phyloP scores from a whole-genome alignment of 352 stramenopile species.

The Globisporangium sylvaticum region DNA sequence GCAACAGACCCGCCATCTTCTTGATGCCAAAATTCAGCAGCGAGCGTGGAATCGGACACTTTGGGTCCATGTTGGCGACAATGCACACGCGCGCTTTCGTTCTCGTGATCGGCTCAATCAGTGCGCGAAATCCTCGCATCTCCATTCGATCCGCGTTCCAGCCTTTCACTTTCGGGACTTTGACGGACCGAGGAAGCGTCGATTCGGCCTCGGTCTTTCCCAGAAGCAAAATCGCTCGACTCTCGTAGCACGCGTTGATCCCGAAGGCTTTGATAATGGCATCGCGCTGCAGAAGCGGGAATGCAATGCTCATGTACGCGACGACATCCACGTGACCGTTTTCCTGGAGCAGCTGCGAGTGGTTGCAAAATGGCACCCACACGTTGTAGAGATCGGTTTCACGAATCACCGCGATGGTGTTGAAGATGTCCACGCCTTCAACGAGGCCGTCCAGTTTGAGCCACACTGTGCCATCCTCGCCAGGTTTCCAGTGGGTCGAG shows the following conservation, averaged over 20 bases:
- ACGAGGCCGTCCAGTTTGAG: conserved; percentile 77
- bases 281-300: conserved; percentile 73
- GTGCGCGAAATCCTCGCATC: conserved; percentile 63
- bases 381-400: conserved; percentile 74
- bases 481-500: conserved; percentile 77
- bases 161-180: conserved; percentile 49
- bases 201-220: conserved; percentile 50
- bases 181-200: conserved; percentile 23
- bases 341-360: conserved; percentile 55
- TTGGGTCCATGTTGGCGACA: conserved; percentile 75
- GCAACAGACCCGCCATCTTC: conserved; percentile 72
- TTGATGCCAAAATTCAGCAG: conserved; percentile 84
- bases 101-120: conserved; percentile 72
- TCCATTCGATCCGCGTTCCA: conserved; percentile 76
- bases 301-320: conserved; percentile 63
- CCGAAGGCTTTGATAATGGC: conserved; percentile 63
- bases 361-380: conserved; percentile 75
- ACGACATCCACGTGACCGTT: conserved; percentile 52
- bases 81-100: conserved; percentile 69
- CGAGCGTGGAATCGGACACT: conserved; percentile 62
- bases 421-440: conserved; percentile 80
- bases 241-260: conserved; percentile 81
- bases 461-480: conserved; percentile 68
- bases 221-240: conserved; percentile 59
- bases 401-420: conserved; percentile 75